Base-by-base conservation (phyloP, 495 filamentous ascomycete genomes). In the Hypomontagnella submonticulosa region DNA sequence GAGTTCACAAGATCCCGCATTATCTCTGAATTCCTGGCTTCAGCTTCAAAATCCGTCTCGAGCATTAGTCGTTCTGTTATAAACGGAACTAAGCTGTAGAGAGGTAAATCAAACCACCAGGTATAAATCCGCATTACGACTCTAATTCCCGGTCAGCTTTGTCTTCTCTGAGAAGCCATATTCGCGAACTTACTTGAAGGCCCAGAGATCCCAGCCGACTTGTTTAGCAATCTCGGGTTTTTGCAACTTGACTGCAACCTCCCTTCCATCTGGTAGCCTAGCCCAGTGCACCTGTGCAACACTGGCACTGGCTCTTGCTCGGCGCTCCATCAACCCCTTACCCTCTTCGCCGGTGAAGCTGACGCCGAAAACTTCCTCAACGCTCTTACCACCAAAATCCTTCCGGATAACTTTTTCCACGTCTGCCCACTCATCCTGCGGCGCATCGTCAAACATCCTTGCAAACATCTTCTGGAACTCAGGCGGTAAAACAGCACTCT, bases 261-360 rank as follows among this genome's bases (percentile, higher is more conserved):
- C 92, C 38, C 90, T 83, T 0, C 94, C 94, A 77, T 97, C 92
- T 6, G 82, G 73, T 54, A 99, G 67, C 50, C 90, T 77, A 23
- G 95, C 94, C 91, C 93, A 97, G 72, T 99, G 95, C 0, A 99
- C 95, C 78, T 99, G 95, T 10, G 95, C 95, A 0, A 99, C 93
- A 70, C 89, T 93, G 5, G 95, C 95, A 58, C 90, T 93, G 0
- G 95, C 95, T 56, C 92, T 82, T 1, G 95, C 94, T 54, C 80
- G 89, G 27, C 89, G 84, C 79, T 97, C 94, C 91, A 97, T 96
- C 19, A 94, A 77, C 0, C 93, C 93, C n/a, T 80, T 79, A 10
- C 73, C 78, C 58, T 81, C 74, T 32, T 89, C 85, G 4, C 89
- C 86, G 0, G 75, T 78, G 71, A 96, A 96, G 53, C 89, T 91